Evolutionary conservation across 495 filamentous ascomycete species (phyloP), one percentile per base, ranked within the genome.

Genomic region (Talaromyces wortmannii): DNA sequence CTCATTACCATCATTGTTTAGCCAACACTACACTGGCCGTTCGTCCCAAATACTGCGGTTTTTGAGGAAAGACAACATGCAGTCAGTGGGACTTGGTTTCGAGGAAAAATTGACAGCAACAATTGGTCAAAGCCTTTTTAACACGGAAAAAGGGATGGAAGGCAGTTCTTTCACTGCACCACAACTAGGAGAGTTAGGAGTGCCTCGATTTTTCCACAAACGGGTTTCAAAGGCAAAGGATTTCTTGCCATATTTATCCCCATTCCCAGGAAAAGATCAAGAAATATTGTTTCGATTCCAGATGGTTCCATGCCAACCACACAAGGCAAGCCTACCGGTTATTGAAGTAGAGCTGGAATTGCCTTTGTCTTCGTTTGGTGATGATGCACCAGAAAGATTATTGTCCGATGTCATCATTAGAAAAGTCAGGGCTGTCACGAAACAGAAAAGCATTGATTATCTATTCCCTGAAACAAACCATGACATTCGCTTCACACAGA

Each of bases 401-500:
- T 50, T 31, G 6, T 31, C 54, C 5, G 53, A 59, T 31, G 57
- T 67, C 10, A 46, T 53, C 53, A 3, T 42, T 74, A 18, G 57
- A 49, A 67, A 59, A 15, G 57, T 67, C n/a, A 72, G 68, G 42
- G 59, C 64, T 0, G 57, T 77, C 18, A 36, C 66, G 11, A 30
- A 51, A 13, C 61, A 69, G 23, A 72, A 55, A 46, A 67, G 59
- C 36, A 63, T 75, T 11, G 72, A 77, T 48, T 75, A 73, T 53
- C 61, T 77, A 10, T 63, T 77, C 11, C 74, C 74, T 4, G 74
- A 77, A 56, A 67, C 61, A 36, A 57, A 66, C 3, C 50, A 68
- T 31, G 74, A 77, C 54, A 59, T 77, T 30, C 72, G 72, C 4
- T 77, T 77, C 49, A 72, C 69, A 5, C 65, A 70, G 30, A 72